A percentile compares a stretch with the other conserved stretches of the same genome.
Evolutionary conservation across 305 asterid species (phyloP).

Genomic region (Rubia tinctorum): DNA sequence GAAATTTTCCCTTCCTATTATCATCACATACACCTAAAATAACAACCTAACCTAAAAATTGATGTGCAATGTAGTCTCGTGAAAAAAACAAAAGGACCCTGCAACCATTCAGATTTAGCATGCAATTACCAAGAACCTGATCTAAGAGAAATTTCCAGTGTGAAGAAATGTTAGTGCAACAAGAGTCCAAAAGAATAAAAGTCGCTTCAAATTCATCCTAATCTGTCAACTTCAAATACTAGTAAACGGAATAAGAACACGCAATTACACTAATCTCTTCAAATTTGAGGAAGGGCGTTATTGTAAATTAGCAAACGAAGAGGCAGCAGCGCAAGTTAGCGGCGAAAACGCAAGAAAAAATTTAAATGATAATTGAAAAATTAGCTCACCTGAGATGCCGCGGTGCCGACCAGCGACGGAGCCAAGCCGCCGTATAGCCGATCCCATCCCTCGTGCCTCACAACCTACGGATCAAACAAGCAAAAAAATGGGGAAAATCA

Average conservation of each 20-base stretch:
- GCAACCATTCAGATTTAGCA: background rate
- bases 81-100: background rate
- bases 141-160: background rate
- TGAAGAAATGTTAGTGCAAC: background rate
- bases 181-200: background rate
- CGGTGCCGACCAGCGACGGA: slow-evolving; percentile 92
- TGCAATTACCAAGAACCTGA: background rate
- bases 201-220: background rate
- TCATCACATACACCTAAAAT: background rate
- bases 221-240: background rate
- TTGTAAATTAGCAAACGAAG: background rate
- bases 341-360: slow-evolving; percentile 1
- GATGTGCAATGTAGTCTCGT: background rate
- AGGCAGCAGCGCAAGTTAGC: background rate
- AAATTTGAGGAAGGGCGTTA: background rate
- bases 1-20: background rate
- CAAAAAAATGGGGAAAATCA: slow-evolving; percentile 3
- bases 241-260: background rate
- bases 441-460: slow-evolving; percentile 86
- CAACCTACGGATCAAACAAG: slow-evolving; percentile 46
- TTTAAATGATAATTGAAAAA: background rate
- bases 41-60: background rate
- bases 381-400: slow-evolving; percentile 78
- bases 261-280: background rate
- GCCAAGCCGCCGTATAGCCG: slow-evolving; percentile 85